Percentiles rank a stretch among this genome's conserved stretches.
phyloP scores from a whole-genome alignment of 805 yeast species.

The Zygosaccharomyces kombuchaensis region DNA sequence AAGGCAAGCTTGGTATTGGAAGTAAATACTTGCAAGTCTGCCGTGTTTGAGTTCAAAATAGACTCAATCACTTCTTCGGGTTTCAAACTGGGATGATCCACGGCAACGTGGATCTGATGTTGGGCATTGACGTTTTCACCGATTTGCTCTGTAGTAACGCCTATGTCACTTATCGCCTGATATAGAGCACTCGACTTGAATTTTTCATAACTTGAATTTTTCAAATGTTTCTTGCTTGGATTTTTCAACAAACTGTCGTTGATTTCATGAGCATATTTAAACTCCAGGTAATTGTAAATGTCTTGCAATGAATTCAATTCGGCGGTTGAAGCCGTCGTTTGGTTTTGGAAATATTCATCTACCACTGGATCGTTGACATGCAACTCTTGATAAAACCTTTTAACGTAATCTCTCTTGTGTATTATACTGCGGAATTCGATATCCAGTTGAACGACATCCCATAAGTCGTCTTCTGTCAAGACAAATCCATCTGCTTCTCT shows the following conservation, averaged over 20 bases:
- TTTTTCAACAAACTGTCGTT: conserved; percentile 34
- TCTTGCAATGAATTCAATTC: conserved; percentile 68
- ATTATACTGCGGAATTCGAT: conserved; percentile 81
- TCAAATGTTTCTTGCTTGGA: conserved; percentile 51
- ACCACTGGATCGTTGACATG: conserved; percentile 54
- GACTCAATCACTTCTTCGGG: conserved; percentile 59
- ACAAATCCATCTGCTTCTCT: conserved; percentile 42
- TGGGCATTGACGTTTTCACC: conserved; percentile 76
- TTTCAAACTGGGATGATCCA: conserved; percentile 51
- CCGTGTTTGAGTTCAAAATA: conserved; percentile 33
- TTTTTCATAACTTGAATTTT: conserved; percentile 59
- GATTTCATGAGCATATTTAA: conserved; percentile 49
- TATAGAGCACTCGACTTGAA: conserved; percentile 61
- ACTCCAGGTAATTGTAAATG: conserved; percentile 74
- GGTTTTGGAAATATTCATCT: conserved; percentile 50
- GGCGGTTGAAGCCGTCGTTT: conserved; percentile 53
- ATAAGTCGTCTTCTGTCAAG: conserved; percentile 76
- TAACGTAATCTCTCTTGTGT: conserved; percentile 64
- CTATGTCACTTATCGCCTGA: conserved; percentile 63
- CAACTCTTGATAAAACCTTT: conserved; percentile 50
- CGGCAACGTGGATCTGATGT: conserved; percentile 64
- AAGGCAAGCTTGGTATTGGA: conserved; percentile 54
- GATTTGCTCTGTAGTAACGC: conserved; percentile 72
- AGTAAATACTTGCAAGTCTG: conserved; percentile 40
- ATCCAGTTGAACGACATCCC: conserved; percentile 86